Base-by-base conservation (phyloP, 169 alveolate genomes). In the Eimeria acervulina region DNA sequence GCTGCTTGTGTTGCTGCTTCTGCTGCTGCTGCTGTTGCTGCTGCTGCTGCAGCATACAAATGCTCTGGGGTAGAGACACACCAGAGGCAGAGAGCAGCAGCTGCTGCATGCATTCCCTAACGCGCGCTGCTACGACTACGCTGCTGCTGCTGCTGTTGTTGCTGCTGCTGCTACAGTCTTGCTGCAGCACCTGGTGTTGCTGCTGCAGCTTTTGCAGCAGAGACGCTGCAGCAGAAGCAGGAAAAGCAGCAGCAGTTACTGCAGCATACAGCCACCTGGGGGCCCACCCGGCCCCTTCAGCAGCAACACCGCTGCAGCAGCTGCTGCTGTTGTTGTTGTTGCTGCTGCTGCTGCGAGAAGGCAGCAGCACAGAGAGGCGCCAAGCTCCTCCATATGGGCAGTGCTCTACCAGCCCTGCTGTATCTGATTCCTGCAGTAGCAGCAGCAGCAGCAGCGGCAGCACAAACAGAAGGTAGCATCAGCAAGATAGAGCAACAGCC, bases 241-340 rank as follows among this genome's bases (percentile, higher is more conserved):
- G 59, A 51, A 51, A 0, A 12, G 59, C 59, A 51, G 59, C 59
- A 51, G 59, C 2, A 12, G 59, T 51, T 17, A 78, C 89, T 78
- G 89, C 89, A 55, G 89, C 33, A 55, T 78, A 78, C 63, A 78
- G 10, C 89, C 89, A 78, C 36, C 63, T 78, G 89, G 63, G 12
- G 8, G 63, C 63, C 23, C 61, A 40, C 10, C 19, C 8, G 52
- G 84, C 7, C 2, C 19, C 47, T 72, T 21, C 74, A n/a, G n/a
- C 36, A 72, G 47, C 63, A 19, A 23, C 6, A 33, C 17, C 40
- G 66, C 89, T 78, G 89, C 42, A 38, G 89, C 33, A 17, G 31
- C 21, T 40, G 89, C 61, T 78, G 89, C 61, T 78, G 89, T 23
- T 78, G 89, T 63, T 4, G 40, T 19, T 78, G 89, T 63, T 1